These are phyloP conservation scores for Termitomyces sp. DNA, from an alignment of 768 basidiomycete genomes.

Conservation along the genomic window DNA sequence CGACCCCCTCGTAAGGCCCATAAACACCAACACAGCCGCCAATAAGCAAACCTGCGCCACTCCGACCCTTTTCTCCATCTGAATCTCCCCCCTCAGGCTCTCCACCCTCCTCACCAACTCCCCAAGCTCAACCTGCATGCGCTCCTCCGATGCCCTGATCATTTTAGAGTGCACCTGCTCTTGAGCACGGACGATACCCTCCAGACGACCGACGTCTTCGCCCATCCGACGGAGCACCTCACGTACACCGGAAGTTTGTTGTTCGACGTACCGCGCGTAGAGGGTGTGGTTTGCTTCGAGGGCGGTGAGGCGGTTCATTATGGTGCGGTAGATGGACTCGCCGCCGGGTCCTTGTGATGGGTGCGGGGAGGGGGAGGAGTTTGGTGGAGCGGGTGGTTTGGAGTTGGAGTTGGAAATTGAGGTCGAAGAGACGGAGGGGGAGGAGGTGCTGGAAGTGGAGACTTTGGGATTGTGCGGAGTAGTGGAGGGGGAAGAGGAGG, in stretches of 20 bases:
- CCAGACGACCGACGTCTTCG: conserved; percentile 76
- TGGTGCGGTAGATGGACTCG: conserved; percentile 94
- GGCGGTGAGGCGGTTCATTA: conserved; percentile 87
- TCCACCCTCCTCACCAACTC: conserved; percentile 71
- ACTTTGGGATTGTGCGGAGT: not conserved
- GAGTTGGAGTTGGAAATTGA: not conserved
- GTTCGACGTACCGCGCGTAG: conserved; percentile 52
- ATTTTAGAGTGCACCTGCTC: conserved; percentile 47
- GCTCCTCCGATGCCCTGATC: conserved; percentile 46
- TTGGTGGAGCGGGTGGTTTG: not conserved
- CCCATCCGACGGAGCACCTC: conserved; percentile 72
- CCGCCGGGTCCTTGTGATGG: conserved; percentile 42
- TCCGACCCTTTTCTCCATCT: conserved; percentile 86
- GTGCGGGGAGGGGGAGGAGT: conserved; percentile 10
- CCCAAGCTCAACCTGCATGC: conserved; percentile 68
- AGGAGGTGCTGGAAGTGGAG: not conserved
- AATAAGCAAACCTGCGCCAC: conserved; percentile 86
- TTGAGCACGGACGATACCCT: conserved; percentile 75
- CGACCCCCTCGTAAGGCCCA: conserved; percentile 81
- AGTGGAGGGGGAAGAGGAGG: not conserved
- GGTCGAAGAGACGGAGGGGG: not conserved
- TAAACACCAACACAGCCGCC: conserved; percentile 81
- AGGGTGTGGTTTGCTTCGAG: conserved; percentile 79
- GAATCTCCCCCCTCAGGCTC: conserved; percentile 68
- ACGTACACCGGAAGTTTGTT: conserved; percentile 76